phyloP scores from a whole-genome alignment of 2,329 filamentous ascomycete genomes.

The Pseudogymnoascus sp. region DNA sequence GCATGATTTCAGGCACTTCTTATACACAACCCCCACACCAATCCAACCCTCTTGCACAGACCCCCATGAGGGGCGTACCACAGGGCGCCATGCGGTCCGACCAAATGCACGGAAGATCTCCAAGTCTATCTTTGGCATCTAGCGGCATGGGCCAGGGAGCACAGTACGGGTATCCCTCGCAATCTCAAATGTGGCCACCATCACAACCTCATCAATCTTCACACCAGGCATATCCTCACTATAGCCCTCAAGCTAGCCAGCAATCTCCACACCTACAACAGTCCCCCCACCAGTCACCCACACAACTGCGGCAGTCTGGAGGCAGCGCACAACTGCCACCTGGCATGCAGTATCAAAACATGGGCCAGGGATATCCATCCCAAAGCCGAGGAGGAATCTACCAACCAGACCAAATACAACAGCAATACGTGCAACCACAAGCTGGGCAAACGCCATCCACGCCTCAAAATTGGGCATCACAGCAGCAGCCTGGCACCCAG shows the following conservation, averaged over 20 bases:
- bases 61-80: conserved; percentile 62
- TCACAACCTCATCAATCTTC: conserved; percentile 55
- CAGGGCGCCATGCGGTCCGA: conserved; percentile 47
- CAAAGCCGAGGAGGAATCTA: conserved; percentile 52
- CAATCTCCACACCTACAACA: conserved; percentile 32
- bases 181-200: conserved; percentile 54
- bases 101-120: conserved; percentile 60
- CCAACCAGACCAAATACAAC: conserved; percentile 52
- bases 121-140: conserved; percentile 48
- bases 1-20: conserved; percentile 41
- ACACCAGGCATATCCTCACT: conserved; percentile 47
- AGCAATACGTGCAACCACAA: conserved; percentile 60
- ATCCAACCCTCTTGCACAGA: conserved; percentile 63
- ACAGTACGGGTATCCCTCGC: conserved; percentile 53
- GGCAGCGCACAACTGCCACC: conserved; percentile 48
- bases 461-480: conserved; percentile 26
- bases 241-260: conserved; percentile 38
- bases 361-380: conserved; percentile 51
- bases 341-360: conserved; percentile 53
- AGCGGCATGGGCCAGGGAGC: conserved; percentile 41
- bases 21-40: conserved; percentile 68
- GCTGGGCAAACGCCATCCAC: conserved; percentile 30
- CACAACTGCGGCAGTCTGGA: conserved; percentile 51
- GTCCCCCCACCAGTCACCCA: conserved; percentile 47
- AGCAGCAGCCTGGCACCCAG: conserved; percentile 21